Conservation (phyloP, 768 basidiomycete genomes). For the Sistotremastrum suecicum region DNA sequence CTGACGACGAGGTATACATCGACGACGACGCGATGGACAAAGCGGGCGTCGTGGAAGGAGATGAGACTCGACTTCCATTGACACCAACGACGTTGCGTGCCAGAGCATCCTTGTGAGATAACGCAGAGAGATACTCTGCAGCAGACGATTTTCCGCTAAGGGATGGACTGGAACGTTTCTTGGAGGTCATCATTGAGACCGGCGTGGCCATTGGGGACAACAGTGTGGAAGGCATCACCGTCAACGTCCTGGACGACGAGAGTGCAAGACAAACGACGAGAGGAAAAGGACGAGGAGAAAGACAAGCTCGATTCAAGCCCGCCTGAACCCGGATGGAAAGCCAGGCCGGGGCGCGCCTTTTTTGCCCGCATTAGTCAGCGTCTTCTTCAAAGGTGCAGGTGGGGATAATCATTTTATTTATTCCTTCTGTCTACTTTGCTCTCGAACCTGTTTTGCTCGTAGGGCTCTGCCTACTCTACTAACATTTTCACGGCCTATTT, state of each 20-base stretch:
- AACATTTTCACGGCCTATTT: conserved; percentile 50
- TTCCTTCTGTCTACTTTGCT: conserved; percentile 14
- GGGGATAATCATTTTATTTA: neutral
- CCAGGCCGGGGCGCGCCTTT: too few species aligned
- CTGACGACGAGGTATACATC: conserved; percentile 44
- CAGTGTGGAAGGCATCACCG: too few species aligned
- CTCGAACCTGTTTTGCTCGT: conserved; percentile 32
- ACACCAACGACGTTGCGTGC: conserved; percentile 26
- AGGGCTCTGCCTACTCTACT: conserved; percentile 70
- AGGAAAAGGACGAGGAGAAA: too few species aligned
- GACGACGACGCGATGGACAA: conserved; percentile 58
- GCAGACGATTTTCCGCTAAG: conserved; percentile 20
- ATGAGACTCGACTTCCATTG: conserved; percentile 18
- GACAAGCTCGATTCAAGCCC: too few species aligned
- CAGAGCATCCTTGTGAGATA: conserved; percentile 54
- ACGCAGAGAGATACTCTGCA: conserved; percentile 44
- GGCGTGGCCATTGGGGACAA: too few species aligned
- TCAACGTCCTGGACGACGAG: too few species aligned
- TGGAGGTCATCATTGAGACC: too few species aligned
- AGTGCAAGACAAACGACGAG: too few species aligned
- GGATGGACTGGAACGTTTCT: too few species aligned
- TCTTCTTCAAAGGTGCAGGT: neutral
- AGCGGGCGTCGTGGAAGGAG: conserved; percentile 54
- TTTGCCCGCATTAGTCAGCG: neutral
- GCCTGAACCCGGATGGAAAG: too few species aligned